Base-by-base conservation (phyloP, 2,329 filamentous ascomycete species). In the Sclerotinia nivalis region DNA sequence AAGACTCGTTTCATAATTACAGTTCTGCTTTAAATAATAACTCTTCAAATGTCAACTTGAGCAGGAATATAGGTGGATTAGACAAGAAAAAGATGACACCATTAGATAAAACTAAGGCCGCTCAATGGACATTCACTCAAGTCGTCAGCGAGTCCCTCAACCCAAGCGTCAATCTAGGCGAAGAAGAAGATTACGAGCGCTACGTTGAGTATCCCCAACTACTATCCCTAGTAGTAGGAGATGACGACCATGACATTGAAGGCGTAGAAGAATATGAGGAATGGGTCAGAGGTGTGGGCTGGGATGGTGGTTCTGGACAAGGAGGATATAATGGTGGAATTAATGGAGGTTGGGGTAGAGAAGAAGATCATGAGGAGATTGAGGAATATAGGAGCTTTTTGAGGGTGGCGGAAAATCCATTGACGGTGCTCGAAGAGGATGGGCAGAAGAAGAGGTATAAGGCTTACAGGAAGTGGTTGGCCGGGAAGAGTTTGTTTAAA, bases 401-500 rank as follows among this genome's bases (percentile, higher is more conserved):
- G 69, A 87, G 86, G 56, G 87, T 96, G 18, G 88, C 87, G 6
- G 91, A 96, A 71, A 93, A 97, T 76, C 93, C 93, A 25, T 82
- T 99, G 66, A 96, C 93, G 2, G 95, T 98, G 20, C 90, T 89
- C 1, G 90, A 94, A 58, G 94, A 96, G 77, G 96, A 98, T 79
- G 86, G 89, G 59, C 86, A 87, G 54, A 98, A 97, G 86, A 97
- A 98, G 85, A 85, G 96, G 75, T 99, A 99, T 80, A 98, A 97
- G 82, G 92, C 94, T 13, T 99, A 99, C 81, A 84, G 90, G 76
- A 96, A 97, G 81, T 99, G 96, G 95, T 84, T 99, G 77, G 87
- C 89, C 72, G 95, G 95, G 25, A 98, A 97, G 83, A 97, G 93
- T 76, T 86, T 98, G 76, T 98, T 98, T 80, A 98, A 98, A 81